phyloP scores from a whole-genome alignment of 2,329 filamentous ascomycete genomes.

The Ophiocordyceps australis region DNA sequence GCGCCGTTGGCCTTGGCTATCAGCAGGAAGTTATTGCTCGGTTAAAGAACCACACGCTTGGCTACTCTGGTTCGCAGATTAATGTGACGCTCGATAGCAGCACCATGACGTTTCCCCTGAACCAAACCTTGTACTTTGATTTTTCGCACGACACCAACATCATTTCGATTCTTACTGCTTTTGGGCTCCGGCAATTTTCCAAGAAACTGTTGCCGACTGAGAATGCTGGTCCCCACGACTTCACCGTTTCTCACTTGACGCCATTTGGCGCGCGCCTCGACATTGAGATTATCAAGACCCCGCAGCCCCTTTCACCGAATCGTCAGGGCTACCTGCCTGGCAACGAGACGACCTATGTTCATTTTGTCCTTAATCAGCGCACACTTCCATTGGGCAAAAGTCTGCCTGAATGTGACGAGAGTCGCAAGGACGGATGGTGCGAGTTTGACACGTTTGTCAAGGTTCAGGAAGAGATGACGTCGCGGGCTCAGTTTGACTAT shows the following conservation, averaged over 20 bases:
- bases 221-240: constrained; percentile 38
- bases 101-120: constrained; percentile 50
- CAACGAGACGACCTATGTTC: constrained; percentile 46
- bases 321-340: constrained; percentile 34
- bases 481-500: constrained; percentile 41
- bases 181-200: constrained; percentile 53
- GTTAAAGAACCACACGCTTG: constrained; percentile 45
- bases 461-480: constrained; percentile 39
- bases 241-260: constrained; percentile 48
- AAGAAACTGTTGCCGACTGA: constrained; percentile 34
- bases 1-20: constrained; percentile 56
- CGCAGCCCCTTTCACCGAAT: constrained; percentile 38
- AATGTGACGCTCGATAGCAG: constrained; percentile 56
- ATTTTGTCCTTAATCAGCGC: constrained; percentile 58
- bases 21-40: constrained; percentile 58
- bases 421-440: constrained; percentile 59
- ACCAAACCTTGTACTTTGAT: constrained; percentile 60
- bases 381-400: constrained; percentile 51
- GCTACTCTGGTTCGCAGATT: constrained; percentile 39
- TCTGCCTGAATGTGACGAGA: constrained; percentile 42
- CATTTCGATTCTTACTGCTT: constrained; percentile 49
- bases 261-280: constrained; percentile 58
- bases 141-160: constrained; percentile 68
- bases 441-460: constrained; percentile 50
- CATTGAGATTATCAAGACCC: constrained; percentile 55